phyloP scores from a whole-genome alignment of 768 basidiomycete genomes.

The Clavaria fumosa region DNA sequence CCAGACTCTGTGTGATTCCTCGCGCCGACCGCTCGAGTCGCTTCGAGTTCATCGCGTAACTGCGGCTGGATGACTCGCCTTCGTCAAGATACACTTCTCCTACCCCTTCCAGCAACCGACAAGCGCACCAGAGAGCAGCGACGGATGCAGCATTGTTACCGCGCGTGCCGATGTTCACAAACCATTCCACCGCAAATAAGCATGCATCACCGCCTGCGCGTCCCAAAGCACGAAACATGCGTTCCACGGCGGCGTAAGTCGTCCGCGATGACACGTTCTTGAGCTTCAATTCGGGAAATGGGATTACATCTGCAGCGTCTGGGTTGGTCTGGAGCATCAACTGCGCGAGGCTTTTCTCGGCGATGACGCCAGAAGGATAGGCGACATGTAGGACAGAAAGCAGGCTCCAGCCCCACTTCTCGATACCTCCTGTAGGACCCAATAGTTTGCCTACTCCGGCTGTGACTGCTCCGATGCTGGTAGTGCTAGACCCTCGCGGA shows the following conservation, averaged over 20 bases:
- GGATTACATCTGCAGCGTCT: slow-evolving; percentile 16
- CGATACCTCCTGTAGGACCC: slow-evolving; percentile 71
- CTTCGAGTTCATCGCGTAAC: slow-evolving; percentile 24
- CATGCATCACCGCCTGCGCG: slow-evolving; percentile 49
- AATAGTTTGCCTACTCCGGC: slow-evolving; percentile 45
- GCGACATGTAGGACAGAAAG: slow-evolving; percentile 68
- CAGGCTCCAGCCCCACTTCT: slow-evolving; percentile 85
- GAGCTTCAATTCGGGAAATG: slow-evolving; percentile 48
- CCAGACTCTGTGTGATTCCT: slow-evolving; percentile 42
- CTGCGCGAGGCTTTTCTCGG: slow-evolving; percentile 33
- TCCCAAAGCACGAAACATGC: slow-evolving; percentile 66
- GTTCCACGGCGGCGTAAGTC: slow-evolving; percentile 38
- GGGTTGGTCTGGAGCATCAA: slow-evolving; percentile 41
- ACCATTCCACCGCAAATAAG: slow-evolving; percentile 75
- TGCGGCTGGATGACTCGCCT: slow-evolving; percentile 14
- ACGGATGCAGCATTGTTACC: slow-evolving; percentile 33
- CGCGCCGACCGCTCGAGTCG: slow-evolving; percentile 50
- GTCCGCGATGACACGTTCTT: slow-evolving; percentile 36
- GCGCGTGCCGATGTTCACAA: slow-evolving; percentile 37
- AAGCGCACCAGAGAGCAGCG: slow-evolving; percentile 76
- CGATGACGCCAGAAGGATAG: slow-evolving; percentile 33
- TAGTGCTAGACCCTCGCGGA: slow-evolving; percentile 7
- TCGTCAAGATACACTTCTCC: slow-evolving; percentile 30
- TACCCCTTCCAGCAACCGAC: slow-evolving; percentile 61
- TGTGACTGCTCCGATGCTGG: slow-evolving; percentile 29